Evolutionary conservation across 2,329 filamentous ascomycete genomes (phyloP), one percentile per base, ranked within the genome.

Genomic region (Bipolaris bicolor): DNA sequence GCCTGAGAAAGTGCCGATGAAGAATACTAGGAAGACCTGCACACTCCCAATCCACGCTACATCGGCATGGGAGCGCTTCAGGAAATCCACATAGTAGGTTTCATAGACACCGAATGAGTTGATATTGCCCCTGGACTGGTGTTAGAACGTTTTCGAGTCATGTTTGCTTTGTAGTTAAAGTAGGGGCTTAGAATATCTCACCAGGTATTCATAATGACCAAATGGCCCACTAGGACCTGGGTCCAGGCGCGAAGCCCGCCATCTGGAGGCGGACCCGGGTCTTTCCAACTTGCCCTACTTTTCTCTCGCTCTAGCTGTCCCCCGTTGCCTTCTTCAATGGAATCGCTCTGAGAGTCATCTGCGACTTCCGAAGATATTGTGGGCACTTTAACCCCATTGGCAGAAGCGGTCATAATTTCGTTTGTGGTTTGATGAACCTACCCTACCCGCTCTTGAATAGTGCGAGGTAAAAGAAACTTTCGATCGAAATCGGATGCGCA

Each of bases 11-110:
- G 77, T 70, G 1, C 80, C 79, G n/a, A 81, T 60, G 41, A 80
- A 68, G 51, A 82, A 76, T 0, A 82, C 69, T 5, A 83, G 61
- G 54, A 77, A 82, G 10, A 78, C 76, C 58, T 83, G 80, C 11
- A 82, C 68, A 36, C 78, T 79, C 1, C 81, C 81, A 1, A 83
- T 77, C 81, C 81, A 83, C 1, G 80, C 78, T 33, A 83, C 78
- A 37, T 78, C 74, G 1, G 80, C 81, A 61, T 5, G 78, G 74
- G 22, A 79, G 79, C 29, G 71, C 15, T 58, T 39, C 13, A 73
- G 49, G 1, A 49, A 45, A 2, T 50, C 34, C 15, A 55, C 58
- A 55, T 75, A 75, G 59, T 73, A 68, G 3, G 62, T 40, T 53
- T 75, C 69, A 55, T 72, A 75, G 34, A 71, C 53, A 11, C 71